A percentile compares a stretch with the other conserved stretches of the same genome.
Evolutionary conservation across 1,284 basidiomycete species (phyloP).

Genomic region (Takashimella tepidaria): DNA sequence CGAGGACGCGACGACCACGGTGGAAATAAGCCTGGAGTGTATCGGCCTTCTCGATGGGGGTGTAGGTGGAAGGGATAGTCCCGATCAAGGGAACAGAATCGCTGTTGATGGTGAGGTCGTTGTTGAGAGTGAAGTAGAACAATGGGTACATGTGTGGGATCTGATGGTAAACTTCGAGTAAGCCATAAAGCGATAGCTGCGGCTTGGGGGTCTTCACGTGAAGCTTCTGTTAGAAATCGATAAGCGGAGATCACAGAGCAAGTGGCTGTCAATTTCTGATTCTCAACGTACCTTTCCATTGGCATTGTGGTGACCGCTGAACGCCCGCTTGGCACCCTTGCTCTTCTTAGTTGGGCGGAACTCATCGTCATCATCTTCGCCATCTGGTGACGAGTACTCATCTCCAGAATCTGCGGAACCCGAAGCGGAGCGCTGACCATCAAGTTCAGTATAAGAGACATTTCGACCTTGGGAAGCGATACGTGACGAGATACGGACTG

Average conservation of each 20-base stretch:
- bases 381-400: conserved; percentile 16
- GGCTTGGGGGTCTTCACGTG: conserved; percentile 3
- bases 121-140: conserved; percentile 45
- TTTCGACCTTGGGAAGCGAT: conserved; percentile 36
- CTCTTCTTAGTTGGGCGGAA: conserved; percentile 31
- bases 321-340: conserved; percentile 16
- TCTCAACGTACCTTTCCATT: conserved; percentile 15
- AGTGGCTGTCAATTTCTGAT: not conserved
- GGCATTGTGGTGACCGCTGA: conserved; percentile 12
- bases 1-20: conserved; percentile 36
- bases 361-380: conserved; percentile 34
- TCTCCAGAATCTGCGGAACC: conserved; percentile 19
- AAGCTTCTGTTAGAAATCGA: not conserved
- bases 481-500: conserved; percentile 36
- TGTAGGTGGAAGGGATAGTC: conserved; percentile 38
- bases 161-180: conserved; percentile 34
- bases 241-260: not conserved
- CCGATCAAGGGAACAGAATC: conserved; percentile 45
- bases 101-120: conserved; percentile 42
- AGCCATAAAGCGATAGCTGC: conserved; percentile 34
- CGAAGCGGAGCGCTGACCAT: conserved; percentile 20
- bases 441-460: conserved; percentile 38
- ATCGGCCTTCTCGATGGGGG: conserved; percentile 36
- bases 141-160: conserved; percentile 40
- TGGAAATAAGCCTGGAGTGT: conserved; percentile 37